Base-by-base conservation (phyloP, 441 rosid species). In the Populus trichocarpa region DNA sequence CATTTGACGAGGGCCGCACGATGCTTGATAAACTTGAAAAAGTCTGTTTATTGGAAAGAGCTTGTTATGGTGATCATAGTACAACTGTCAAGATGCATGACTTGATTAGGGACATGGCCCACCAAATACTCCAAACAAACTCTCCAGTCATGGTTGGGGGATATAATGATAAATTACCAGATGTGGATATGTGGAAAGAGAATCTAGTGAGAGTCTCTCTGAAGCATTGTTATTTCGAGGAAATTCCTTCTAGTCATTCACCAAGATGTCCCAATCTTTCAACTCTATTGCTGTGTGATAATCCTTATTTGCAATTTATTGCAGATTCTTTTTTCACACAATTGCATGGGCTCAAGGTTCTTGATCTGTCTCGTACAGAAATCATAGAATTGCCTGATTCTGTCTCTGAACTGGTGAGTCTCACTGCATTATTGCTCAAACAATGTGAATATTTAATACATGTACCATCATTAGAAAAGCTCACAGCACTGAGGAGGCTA, bases 211-310 rank as follows among this genome's bases (percentile, higher is more conserved):
- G 70, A 69, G 23, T 74, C 35, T 68, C 57, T 10, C 13, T 79
- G n/a, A 79, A 26, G 57, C 22, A 20, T 8, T 57, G 84, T 25
- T 0, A 2, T 9, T 53, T 82, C 0, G 0, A 0, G 23, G 71
- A 78, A 75, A 66, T 85, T 65, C 77, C 84, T 53, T 35, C 38
- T 0, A n/a, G 32, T 26, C 6, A 68, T 3, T 67, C 84, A 4
- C 79, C 87, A 4, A 36, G 3, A 13, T 82, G 84, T 33, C 75
- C 38, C 1, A 40, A 14, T 42, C 81, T 87, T 16, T 78, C 74
- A 25, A 79, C 82, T 14, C 46, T 87, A 9, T 71, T 85, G 16
- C n/a, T 85, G 10, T 20, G 64, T 3, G 2, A n/a, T 0, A 82
- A 79, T 50, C 2, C 2, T 2, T 1, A 0, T 0, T 63, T 84